Conservation (phyloP, 306 rosid genomes). For the Vicia faba region DNA sequence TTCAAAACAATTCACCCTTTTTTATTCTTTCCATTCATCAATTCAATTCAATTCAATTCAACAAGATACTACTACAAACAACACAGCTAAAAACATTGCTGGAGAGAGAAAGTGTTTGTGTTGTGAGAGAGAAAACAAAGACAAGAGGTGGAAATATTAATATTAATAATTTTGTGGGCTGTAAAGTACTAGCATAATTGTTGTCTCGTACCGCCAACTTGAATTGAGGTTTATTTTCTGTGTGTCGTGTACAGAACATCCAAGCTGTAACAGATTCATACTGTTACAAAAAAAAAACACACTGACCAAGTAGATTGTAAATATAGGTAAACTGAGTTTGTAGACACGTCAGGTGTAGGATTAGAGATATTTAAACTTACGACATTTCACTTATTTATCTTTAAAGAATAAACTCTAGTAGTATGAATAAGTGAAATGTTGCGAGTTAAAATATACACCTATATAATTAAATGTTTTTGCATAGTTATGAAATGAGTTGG, state of each 20-base stretch:
- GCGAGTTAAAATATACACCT: too few species aligned
- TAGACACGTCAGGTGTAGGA: too few species aligned
- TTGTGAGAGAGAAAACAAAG: constrained; percentile 31
- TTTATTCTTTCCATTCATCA: constrained; percentile 40
- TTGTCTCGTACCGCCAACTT: constrained; percentile 86
- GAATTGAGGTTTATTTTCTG: constrained; percentile 49
- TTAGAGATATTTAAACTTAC: too few species aligned
- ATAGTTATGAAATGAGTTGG: too few species aligned
- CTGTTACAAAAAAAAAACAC: constrained; percentile 25
- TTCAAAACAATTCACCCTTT: constrained; percentile 8
- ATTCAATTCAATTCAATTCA: constrained; percentile 32
- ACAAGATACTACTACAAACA: too few species aligned
- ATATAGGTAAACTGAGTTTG: too few species aligned
- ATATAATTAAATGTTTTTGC: too few species aligned
- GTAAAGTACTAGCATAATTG: constrained; percentile 75
- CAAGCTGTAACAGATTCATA: constrained; percentile 57
- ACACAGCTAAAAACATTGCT: background rate
- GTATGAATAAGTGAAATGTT: too few species aligned
- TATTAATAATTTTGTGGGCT: constrained; percentile 59
- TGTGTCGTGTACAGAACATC: constrained; percentile 66
- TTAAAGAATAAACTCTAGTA: too few species aligned
- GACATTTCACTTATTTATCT: too few species aligned
- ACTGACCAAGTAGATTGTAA: background rate
- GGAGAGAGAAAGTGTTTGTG: constrained; percentile 16
- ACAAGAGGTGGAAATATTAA: constrained; percentile 1